phyloP scores from a whole-genome alignment of 1,139 yeast species.

The Taphrina flavorubra region DNA sequence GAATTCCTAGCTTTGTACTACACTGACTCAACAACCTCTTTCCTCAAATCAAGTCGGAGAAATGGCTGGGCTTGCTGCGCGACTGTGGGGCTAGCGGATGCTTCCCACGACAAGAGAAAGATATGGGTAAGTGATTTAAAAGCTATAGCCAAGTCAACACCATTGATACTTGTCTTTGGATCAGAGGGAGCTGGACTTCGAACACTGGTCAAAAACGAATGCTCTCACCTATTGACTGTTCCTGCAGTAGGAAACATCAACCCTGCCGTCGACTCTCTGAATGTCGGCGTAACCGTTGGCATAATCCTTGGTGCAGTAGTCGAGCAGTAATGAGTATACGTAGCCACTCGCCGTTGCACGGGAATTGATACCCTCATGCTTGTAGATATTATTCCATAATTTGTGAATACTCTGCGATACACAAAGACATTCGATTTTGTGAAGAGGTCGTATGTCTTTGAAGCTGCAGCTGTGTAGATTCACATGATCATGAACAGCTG shows the following conservation, averaged over 20 bases:
- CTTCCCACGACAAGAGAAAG: neutral
- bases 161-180: conserved; percentile 26
- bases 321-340: neutral
- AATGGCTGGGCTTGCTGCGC: conserved; percentile 78
- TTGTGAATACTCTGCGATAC: too few relatives aligned
- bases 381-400: too few relatives aligned
- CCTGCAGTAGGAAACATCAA: conserved; percentile 5
- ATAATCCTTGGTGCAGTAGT: conserved; percentile 24
- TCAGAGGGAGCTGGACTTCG: conserved; percentile 33
- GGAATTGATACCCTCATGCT: too few relatives aligned
- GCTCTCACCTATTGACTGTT: conserved; percentile 12
- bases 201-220: conserved; percentile 19
- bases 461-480: too few relatives aligned
- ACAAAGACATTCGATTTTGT: too few relatives aligned
- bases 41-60: conserved; percentile 62
- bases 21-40: conserved; percentile 63
- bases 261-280: conserved; percentile 27
- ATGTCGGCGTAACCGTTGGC: conserved; percentile 34
- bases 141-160: neutral
- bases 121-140: neutral
- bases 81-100: conserved; percentile 56
- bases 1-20: conserved; percentile 71
- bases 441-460: too few relatives aligned
- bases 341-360: too few relatives aligned
- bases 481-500: too few relatives aligned